phyloP scores from a whole-genome alignment of 441 rosid genomes.

The Isatis lusitanica region DNA sequence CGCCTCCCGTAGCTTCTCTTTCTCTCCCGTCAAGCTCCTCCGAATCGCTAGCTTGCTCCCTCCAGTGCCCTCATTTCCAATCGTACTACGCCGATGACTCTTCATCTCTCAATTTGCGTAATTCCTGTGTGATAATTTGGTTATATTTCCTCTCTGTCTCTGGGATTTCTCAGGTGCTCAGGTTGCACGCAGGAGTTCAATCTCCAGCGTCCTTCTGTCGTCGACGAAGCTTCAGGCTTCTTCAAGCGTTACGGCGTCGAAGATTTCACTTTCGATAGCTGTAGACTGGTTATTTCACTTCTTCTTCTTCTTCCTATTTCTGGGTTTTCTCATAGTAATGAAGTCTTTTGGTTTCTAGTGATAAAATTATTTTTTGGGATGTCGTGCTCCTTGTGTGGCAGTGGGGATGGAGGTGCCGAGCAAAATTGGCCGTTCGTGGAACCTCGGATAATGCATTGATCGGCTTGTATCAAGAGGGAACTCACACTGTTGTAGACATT shows the following conservation, averaged over 20 bases:
- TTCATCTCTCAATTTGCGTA: neutral
- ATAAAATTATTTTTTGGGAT: conserved; percentile 10
- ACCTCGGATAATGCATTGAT: conserved; percentile 60
- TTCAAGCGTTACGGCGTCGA: conserved; percentile 63
- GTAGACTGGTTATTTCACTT: conserved; percentile 58
- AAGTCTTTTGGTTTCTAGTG: neutral
- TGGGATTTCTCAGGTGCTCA: conserved; percentile 60
- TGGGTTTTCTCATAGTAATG: neutral
- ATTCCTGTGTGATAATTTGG: neutral
- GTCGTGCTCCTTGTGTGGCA: conserved; percentile 35
- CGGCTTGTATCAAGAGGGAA: conserved; percentile 87
- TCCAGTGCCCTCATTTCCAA: conserved; percentile 83
- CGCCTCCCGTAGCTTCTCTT: conserved; percentile 24
- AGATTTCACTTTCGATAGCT: conserved; percentile 84
- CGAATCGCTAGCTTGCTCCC: conserved; percentile 56
- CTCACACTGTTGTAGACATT: conserved; percentile 82
- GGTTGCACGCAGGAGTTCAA: conserved; percentile 88
- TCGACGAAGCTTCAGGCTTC: conserved; percentile 73
- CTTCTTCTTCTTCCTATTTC: neutral
- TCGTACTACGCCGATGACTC: conserved; percentile 49
- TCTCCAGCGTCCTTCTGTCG: conserved; percentile 76
- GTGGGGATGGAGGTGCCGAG: conserved; percentile 97
- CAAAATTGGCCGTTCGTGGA: conserved; percentile 89
- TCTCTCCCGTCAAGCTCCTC: conserved; percentile 40
- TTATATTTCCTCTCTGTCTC: neutral